Percentiles rank a stretch among this genome's conserved stretches.
phyloP scores from a whole-genome alignment of 2,329 filamentous ascomycete species.

The Gnomoniopsis sp. region DNA sequence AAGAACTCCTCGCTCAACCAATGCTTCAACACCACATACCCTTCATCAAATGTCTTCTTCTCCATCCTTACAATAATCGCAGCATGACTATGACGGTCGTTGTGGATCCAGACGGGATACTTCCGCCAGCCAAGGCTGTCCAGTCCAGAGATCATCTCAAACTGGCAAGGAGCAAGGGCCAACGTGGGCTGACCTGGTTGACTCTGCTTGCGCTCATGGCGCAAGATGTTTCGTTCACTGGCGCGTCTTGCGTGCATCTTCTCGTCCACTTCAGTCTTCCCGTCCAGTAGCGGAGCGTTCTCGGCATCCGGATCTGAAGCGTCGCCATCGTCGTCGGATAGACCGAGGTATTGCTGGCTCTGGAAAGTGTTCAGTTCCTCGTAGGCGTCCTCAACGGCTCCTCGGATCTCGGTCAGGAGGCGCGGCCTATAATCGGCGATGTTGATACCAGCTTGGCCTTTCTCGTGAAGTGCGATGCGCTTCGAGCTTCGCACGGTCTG shows the following conservation, averaged over 20 bases:
- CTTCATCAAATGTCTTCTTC: constrained; percentile 68
- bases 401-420: constrained; percentile 69
- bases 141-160: constrained; percentile 76
- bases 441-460: constrained; percentile 63
- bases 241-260: constrained; percentile 19
- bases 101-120: constrained; percentile 71
- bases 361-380: constrained; percentile 69
- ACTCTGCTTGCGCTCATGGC: constrained; percentile 36
- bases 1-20: constrained; percentile 77
- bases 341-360: constrained; percentile 66
- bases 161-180: constrained; percentile 76
- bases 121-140: constrained; percentile 64
- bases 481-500: constrained; percentile 73
- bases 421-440: constrained; percentile 72
- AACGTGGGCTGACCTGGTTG: constrained; percentile 61
- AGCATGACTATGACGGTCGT: constrained; percentile 78
- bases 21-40: constrained; percentile 72
- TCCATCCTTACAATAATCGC: constrained; percentile 81
- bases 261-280: constrained; percentile 29
- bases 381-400: constrained; percentile 73
- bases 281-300: constrained; percentile 6
- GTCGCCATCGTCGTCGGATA: constrained; percentile 30
- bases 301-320: constrained; percentile 9
- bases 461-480: constrained; percentile 74
- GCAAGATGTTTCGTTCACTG: constrained; percentile 35